These are phyloP conservation scores for Xylariomycetidae sp. DNA, from an alignment of 2,329 filamentous ascomycete genomes.

Conservation along the genomic window DNA sequence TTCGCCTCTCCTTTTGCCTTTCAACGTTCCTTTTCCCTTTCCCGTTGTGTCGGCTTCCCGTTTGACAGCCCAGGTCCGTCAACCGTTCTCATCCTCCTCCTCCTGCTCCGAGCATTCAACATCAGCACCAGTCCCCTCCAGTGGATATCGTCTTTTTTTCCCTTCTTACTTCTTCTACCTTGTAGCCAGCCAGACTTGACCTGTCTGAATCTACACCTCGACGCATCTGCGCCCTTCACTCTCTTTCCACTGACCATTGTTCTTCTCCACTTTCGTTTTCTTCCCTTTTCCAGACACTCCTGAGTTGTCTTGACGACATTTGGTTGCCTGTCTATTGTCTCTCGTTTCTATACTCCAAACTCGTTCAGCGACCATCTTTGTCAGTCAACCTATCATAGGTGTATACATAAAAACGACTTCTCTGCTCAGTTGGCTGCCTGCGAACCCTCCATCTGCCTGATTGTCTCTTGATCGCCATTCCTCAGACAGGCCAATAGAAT, in stretches of 20 bases:
- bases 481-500: slow-evolving; percentile 22
- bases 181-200: slow-evolving; percentile 10
- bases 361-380: slow-evolving; percentile 3
- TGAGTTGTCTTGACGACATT: slow-evolving; percentile 22
- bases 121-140: too few species aligned
- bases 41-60: too few species aligned
- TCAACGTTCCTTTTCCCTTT: too few species aligned
- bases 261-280: slow-evolving; percentile 18
- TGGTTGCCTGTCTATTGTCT: slow-evolving; percentile 7
- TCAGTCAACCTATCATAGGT: slow-evolving; percentile 1
- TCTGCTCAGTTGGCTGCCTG: slow-evolving; percentile 5
- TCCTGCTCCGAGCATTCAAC: too few species aligned
- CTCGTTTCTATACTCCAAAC: slow-evolving; percentile 11
- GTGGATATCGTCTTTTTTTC: too few species aligned
- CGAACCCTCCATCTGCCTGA: slow-evolving; percentile 24
- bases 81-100: too few species aligned
- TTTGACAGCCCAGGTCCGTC: too few species aligned
- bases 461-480: slow-evolving; percentile 31
- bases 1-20: too few species aligned
- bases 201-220: slow-evolving; percentile 9
- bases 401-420: slow-evolving; percentile 8
- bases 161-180: too few species aligned
- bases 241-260: slow-evolving; percentile 13
- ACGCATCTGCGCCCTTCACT: slow-evolving; percentile 3
- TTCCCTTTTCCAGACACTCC: slow-evolving; percentile 9